These are phyloP conservation scores for Solanum sejunctum DNA, from an alignment of 257 asterid species.

Conservation along the genomic window DNA sequence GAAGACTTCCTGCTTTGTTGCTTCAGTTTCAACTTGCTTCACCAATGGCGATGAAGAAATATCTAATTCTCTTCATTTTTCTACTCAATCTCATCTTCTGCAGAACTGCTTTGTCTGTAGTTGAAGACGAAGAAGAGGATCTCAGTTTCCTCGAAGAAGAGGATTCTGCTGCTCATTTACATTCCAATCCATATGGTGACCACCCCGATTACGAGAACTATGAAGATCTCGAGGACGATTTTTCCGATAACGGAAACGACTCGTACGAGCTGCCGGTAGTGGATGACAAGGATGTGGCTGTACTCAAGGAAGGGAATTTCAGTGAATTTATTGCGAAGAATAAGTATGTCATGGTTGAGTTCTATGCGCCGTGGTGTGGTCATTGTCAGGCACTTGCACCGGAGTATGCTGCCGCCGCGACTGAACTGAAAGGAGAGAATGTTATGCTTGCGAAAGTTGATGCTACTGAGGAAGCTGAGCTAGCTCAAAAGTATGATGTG, in stretches of 20 bases:
- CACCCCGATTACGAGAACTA: slow-evolving; percentile 55
- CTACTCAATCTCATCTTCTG: slow-evolving; percentile 25
- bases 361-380: slow-evolving; percentile 98
- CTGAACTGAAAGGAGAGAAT: slow-evolving; percentile 44
- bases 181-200: slow-evolving; percentile 14
- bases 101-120: slow-evolving; percentile 5
- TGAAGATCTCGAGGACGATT: slow-evolving; percentile 43
- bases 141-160: slow-evolving; percentile 65
- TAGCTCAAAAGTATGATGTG: slow-evolving; percentile 68
- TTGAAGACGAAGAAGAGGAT: slow-evolving; percentile 62
- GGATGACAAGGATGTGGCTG: slow-evolving; percentile 79
- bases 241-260: slow-evolving; percentile 19
- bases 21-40: not conserved
- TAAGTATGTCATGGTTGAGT: slow-evolving; percentile 87
- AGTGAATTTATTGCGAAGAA: slow-evolving; percentile 49
- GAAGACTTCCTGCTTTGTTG: not conserved
- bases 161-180: slow-evolving; percentile 8
- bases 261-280: slow-evolving; percentile 27
- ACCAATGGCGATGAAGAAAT: not conserved
- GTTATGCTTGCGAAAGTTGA: slow-evolving; percentile 89
- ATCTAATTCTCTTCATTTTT: slow-evolving; percentile 24
- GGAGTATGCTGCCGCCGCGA: slow-evolving; percentile 98
- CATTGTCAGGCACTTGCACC: slow-evolving; percentile 83
- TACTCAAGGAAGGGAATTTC: slow-evolving; percentile 63
- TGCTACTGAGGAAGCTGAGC: slow-evolving; percentile 61